Percentiles rank a stretch among this genome's conserved stretches.
Evolutionary conservation across 805 yeast genomes (phyloP).

Genomic region (Candida insectalens): DNA sequence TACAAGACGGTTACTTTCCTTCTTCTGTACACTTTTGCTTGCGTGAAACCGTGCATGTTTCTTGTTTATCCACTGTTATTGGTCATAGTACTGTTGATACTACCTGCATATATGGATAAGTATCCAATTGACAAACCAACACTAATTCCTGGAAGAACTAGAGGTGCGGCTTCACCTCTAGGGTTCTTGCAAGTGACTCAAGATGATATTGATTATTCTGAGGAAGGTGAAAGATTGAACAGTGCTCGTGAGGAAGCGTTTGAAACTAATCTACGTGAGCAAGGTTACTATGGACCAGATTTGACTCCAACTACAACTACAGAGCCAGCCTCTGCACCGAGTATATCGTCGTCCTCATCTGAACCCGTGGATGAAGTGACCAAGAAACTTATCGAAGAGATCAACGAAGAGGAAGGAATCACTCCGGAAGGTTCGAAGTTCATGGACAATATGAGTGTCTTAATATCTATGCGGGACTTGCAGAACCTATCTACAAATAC

Average conservation of each 20-base stretch:
- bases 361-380: slow-evolving; percentile 2
- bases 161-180: slow-evolving; percentile 44
- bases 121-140: slow-evolving; percentile 50
- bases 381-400: neutral
- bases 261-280: slow-evolving; percentile 1
- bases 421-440: neutral
- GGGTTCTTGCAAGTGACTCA: slow-evolving; percentile 19
- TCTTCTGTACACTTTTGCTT: slow-evolving; percentile 52
- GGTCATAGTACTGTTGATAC: slow-evolving; percentile 41
- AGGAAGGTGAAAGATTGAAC: neutral
- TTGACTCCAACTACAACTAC: neutral
- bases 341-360: neutral
- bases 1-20: slow-evolving; percentile 54
- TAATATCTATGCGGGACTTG: slow-evolving; percentile 62
- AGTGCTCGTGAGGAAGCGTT: slow-evolving; percentile 1
- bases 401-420: neutral
- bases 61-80: slow-evolving; percentile 53
- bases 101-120: slow-evolving; percentile 60
- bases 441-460: slow-evolving; percentile 13
- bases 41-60: slow-evolving; percentile 63
- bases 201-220: neutral
- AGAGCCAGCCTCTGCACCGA: neutral
- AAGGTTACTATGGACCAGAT: slow-evolving; percentile 1
- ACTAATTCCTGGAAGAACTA: slow-evolving; percentile 31
- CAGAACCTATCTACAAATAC: slow-evolving; percentile 55